These are phyloP conservation scores for Syncephalastrum racemosum DNA, from an alignment of 371 early-diverging fungal species.

Conservation along the genomic window DNA sequence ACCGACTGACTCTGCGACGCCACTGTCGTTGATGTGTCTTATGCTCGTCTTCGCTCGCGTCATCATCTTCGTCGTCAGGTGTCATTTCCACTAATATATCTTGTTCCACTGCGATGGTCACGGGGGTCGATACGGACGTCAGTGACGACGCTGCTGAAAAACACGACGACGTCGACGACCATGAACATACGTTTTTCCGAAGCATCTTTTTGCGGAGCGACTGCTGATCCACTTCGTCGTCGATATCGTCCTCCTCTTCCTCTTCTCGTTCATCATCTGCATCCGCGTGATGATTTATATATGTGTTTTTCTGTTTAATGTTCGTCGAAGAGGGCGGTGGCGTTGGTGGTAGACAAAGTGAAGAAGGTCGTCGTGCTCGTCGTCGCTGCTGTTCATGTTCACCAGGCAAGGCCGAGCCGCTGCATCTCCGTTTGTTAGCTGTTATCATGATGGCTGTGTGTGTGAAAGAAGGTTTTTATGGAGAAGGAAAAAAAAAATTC, in stretches of 20 bases:
- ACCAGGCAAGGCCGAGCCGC: slow-evolving; percentile 14
- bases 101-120: background rate
- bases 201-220: background rate
- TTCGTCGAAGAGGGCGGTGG: background rate
- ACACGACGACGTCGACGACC: slow-evolving; percentile 17
- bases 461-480: background rate
- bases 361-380: slow-evolving; percentile 10
- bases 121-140: slow-evolving; percentile 11
- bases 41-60: slow-evolving; percentile 10
- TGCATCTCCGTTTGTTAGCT: slow-evolving; percentile 14
- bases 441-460: slow-evolving; percentile 4
- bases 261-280: slow-evolving; percentile 36
- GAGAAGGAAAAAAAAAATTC: background rate
- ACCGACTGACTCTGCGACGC: slow-evolving; percentile 23
- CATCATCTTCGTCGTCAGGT: slow-evolving; percentile 5
- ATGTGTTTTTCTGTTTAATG: too few species aligned
- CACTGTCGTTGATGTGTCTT: slow-evolving; percentile 19
- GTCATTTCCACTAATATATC: too few species aligned
- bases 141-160: slow-evolving; percentile 10
- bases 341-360: slow-evolving; percentile 1
- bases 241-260: slow-evolving; percentile 15
- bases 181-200: slow-evolving; percentile 13
- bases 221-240: slow-evolving; percentile 14
- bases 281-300: slow-evolving; percentile 18
- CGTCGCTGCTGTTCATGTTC: slow-evolving; percentile 14